Evolutionary conservation across 176 grass and related monocot genomes (phyloP), one percentile per base, ranked within the genome.

Genomic region (Phoenix dactylifera): DNA sequence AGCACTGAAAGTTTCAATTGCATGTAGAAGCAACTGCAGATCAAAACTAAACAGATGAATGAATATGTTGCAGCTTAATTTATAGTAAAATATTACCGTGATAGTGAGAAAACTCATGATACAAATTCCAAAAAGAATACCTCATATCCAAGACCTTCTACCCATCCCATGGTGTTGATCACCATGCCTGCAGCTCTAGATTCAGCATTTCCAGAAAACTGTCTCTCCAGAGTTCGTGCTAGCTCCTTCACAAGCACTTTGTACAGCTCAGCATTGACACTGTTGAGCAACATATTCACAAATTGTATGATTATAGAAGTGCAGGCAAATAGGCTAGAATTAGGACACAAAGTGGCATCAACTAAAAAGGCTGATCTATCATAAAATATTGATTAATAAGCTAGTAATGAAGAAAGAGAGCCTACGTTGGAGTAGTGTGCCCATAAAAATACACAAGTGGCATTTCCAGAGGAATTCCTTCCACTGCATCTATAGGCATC

Each of bases 141-240:
- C 84, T 91, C 87, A 18, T 88, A 91, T 19, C 93, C 93, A 76
- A 97, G 87, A 32, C 87, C 87, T 91, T 97, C 93, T 64, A 97
- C 93, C 93, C 93, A 97, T n/a, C 93, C 93, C 84, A 97, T 97
- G 23, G 84, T 88, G 49, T 97, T 97, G 57, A 97, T 88, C 52
- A 97, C 60, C 87, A 97, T 88, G 70, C 92, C 87, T 0, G 92
- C 86, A 66, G 92, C 92, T 78, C 81, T 90, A 60, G 87, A 87
- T 88, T 97, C 87, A 63, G 81, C 78, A 85, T 92, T 97, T 10
- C 93, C 87, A 65, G 77, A 82, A 29, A 91, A 97, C 23, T 88
- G 87, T 68, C 70, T 97, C 64, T 91, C 93, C 49, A 97, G 59
- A 50, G 78, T 97, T 82, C 67, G 77, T 61, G 87, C 84, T 51